These are phyloP conservation scores for Cadophora malorum DNA, from an alignment of 2,329 filamentous ascomycete species.

Conservation along the genomic window DNA sequence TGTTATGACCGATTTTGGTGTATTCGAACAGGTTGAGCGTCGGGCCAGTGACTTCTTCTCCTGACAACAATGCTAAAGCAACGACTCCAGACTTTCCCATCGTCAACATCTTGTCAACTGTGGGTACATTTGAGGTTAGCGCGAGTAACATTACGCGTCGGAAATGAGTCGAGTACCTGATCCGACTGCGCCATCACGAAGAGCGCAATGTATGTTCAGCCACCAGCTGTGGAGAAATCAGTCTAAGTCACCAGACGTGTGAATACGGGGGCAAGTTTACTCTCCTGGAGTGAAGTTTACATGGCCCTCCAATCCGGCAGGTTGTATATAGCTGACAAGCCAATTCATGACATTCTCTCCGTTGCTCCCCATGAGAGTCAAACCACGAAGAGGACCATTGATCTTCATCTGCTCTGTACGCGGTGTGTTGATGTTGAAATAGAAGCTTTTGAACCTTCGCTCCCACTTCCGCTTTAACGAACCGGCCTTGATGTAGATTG, in stretches of 20 bases:
- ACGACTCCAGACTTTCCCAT: slow-evolving; percentile 53
- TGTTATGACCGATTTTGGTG: slow-evolving; percentile 50
- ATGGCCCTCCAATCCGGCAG: slow-evolving; percentile 42
- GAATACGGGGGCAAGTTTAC: slow-evolving; percentile 47
- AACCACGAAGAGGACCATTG: slow-evolving; percentile 28
- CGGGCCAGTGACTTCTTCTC: slow-evolving; percentile 54
- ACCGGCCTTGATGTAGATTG: slow-evolving; percentile 17
- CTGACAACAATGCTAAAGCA: slow-evolving; percentile 58
- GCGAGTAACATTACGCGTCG: slow-evolving; percentile 32
- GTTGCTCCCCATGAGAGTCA: slow-evolving; percentile 24
- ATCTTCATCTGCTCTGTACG: slow-evolving; percentile 33
- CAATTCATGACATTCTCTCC: slow-evolving; percentile 24
- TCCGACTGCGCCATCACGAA: slow-evolving; percentile 62
- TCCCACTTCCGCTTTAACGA: slow-evolving; percentile 35
- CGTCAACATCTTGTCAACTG: slow-evolving; percentile 53
- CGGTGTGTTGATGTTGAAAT: slow-evolving; percentile 32
- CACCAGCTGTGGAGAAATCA: slow-evolving; percentile 57
- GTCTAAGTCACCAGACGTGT: slow-evolving; percentile 11
- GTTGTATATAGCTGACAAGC: slow-evolving; percentile 23
- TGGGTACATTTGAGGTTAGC: slow-evolving; percentile 43
- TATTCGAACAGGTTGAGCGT: slow-evolving; percentile 50
- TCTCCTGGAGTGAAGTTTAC: slow-evolving; percentile 55
- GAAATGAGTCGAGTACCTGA: not conserved
- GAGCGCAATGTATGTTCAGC: slow-evolving; percentile 61
- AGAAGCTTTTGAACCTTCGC: slow-evolving; percentile 29